Evolutionary conservation across 2,329 filamentous ascomycete species (phyloP).

Genomic region (Scorias spongiosa): DNA sequence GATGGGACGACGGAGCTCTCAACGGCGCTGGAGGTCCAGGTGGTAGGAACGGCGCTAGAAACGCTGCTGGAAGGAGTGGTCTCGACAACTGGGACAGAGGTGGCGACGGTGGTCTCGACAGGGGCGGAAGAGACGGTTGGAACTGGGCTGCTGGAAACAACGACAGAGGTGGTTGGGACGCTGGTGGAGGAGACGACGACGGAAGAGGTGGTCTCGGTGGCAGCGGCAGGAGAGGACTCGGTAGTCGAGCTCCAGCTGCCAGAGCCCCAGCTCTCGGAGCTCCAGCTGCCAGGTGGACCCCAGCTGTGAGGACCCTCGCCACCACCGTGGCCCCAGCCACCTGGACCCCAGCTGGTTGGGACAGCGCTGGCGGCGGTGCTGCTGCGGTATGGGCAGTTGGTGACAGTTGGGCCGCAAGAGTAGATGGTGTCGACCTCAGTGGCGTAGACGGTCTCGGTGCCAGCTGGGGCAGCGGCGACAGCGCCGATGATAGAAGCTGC

Average conservation of each 20-base stretch:
- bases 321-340: no score
- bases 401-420: not conserved
- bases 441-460: not conserved
- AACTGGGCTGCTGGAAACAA: not conserved
- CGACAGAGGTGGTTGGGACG: not conserved
- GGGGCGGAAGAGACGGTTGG: not conserved
- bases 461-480: not conserved
- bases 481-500: conserved; percentile 1
- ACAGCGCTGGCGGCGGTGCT: not conserved
- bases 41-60: not conserved
- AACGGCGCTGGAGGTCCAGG: not conserved
- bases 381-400: not conserved
- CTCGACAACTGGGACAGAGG: not conserved
- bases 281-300: not conserved
- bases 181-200: not conserved
- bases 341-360: not conserved
- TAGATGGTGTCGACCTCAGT: not conserved
- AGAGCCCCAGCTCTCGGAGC: not conserved
- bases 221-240: not conserved
- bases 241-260: not conserved
- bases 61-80: not conserved
- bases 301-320: no score
- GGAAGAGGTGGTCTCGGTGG: not conserved
- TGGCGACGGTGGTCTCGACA: not conserved
- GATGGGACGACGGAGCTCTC: not conserved